phyloP scores from a whole-genome alignment of 2,329 filamentous ascomycete genomes.

The Aphanocladium album region DNA sequence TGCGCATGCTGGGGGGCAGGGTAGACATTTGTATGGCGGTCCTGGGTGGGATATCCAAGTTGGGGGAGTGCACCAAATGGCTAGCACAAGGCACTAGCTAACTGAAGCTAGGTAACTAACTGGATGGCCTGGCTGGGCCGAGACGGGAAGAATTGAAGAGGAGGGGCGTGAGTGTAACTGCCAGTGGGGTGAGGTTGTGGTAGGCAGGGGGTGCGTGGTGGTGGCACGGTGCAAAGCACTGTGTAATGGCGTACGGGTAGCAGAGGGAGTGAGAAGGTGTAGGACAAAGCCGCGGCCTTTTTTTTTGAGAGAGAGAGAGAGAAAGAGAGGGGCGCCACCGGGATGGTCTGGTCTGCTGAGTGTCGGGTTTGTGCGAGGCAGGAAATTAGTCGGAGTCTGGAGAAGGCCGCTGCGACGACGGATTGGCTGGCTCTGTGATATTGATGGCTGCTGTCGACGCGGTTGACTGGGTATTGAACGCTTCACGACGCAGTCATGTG shows the following conservation, averaged over 20 bases:
- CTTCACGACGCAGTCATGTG: conserved; percentile 2
- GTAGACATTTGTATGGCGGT: conserved; percentile 59
- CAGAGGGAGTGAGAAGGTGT: background rate
- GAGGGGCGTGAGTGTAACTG: conserved; percentile 1
- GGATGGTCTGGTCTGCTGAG: conserved; percentile 8
- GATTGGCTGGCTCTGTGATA: conserved; percentile 2
- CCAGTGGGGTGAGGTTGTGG: background rate
- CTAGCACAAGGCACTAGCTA: conserved; percentile 1
- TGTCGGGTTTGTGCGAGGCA: background rate
- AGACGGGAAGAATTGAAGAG: background rate
- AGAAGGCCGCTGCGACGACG: background rate
- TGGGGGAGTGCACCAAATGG: background rate
- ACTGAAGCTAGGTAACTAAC: conserved; percentile 3
- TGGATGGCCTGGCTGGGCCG: background rate
- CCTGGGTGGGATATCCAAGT: background rate
- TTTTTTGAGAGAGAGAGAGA: background rate
- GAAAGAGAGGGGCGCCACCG: background rate
- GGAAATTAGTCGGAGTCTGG: conserved; percentile 9
- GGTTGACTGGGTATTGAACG: conserved; percentile 9
- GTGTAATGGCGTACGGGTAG: conserved; percentile 1
- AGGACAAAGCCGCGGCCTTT: conserved; percentile 1
- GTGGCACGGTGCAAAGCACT: conserved; percentile 9
- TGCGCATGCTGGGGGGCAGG: conserved; percentile 57
- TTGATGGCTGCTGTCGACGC: background rate
- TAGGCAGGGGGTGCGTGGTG: conserved; percentile 1